These are phyloP conservation scores for Wickerhamomyces rabaulensis DNA, from an alignment of 805 yeast species.

Conservation along the genomic window DNA sequence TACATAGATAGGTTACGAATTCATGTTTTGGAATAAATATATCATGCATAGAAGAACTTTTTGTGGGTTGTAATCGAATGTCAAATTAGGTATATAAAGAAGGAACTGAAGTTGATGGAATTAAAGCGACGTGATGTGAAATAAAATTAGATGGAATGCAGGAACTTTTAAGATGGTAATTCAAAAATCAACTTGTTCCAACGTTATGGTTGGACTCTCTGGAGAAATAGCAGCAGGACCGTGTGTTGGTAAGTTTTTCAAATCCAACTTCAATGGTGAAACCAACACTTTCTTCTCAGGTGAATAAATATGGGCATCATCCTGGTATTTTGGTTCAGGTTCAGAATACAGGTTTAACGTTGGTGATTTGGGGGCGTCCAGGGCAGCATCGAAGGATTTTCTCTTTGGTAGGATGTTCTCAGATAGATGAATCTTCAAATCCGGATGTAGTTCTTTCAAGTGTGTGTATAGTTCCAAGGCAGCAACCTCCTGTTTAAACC, in stretches of 20 bases:
- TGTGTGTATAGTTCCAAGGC: conserved; percentile 20
- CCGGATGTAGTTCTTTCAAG: conserved; percentile 16
- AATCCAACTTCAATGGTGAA: conserved; percentile 10
- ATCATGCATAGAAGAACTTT: background rate
- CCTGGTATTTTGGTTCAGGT: conserved; percentile 14
- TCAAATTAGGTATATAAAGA: too few relatives aligned
- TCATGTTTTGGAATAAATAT: too few relatives aligned
- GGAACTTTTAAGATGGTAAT: too few relatives aligned
- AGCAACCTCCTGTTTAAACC: conserved; percentile 24
- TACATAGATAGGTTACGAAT: background rate
- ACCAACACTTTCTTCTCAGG: conserved; percentile 8
- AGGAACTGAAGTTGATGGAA: too few relatives aligned
- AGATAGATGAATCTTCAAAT: conserved; percentile 26
- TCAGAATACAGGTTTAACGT: conserved; percentile 17
- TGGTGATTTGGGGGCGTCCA: conserved; percentile 18
- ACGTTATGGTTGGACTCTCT: conserved; percentile 17
- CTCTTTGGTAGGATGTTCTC: conserved; percentile 29
- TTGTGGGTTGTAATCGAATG: too few relatives aligned
- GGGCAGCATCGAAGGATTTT: conserved; percentile 19
- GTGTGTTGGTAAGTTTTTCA: background rate
- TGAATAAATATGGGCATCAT: conserved; percentile 2
- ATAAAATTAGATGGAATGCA: background rate
- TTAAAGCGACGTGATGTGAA: too few relatives aligned
- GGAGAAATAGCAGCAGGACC: conserved; percentile 9
- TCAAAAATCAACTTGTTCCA: conserved; percentile 8